Evolutionary conservation across 2,329 filamentous ascomycete genomes (phyloP).

Genomic region (Ophiostoma ulmi): DNA sequence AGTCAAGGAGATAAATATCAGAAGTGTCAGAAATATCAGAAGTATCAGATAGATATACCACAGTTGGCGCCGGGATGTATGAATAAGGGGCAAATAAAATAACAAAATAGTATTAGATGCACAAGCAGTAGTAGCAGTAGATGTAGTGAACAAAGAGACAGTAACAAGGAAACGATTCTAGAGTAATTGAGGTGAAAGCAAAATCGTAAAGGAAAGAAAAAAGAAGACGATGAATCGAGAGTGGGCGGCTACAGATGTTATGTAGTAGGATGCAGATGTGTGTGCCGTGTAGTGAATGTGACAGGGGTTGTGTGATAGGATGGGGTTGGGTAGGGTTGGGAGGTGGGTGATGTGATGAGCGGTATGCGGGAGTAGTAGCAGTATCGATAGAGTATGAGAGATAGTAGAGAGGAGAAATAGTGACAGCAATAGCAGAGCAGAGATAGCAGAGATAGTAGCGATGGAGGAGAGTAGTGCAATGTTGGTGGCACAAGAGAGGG

Average conservation of each 20-base stretch:
- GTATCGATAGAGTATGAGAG: background rate
- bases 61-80: constrained; percentile 10
- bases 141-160: background rate
- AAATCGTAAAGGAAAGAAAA: constrained; percentile 27
- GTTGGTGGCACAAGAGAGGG: background rate
- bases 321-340: constrained; percentile 5
- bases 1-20: constrained; percentile 6
- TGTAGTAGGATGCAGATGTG: constrained; percentile 37
- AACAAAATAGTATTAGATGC: background rate
- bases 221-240: constrained; percentile 34
- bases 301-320: constrained; percentile 14
- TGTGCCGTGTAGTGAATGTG: background rate
- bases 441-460: background rate
- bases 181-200: constrained; percentile 24
- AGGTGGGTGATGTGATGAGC: constrained; percentile 13
- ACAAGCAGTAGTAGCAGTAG: background rate
- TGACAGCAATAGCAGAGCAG: background rate
- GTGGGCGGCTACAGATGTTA: constrained; percentile 47
- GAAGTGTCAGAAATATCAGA: background rate
- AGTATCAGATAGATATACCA: background rate
- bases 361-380: background rate
- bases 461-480: background rate
- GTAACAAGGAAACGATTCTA: background rate
- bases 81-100: constrained; percentile 5
- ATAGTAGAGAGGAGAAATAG: background rate